Evolutionary conservation across 2,329 filamentous ascomycete species (phyloP), one percentile per base, ranked within the genome.

Genomic region (Colletotrichum lindemuthianum): DNA sequence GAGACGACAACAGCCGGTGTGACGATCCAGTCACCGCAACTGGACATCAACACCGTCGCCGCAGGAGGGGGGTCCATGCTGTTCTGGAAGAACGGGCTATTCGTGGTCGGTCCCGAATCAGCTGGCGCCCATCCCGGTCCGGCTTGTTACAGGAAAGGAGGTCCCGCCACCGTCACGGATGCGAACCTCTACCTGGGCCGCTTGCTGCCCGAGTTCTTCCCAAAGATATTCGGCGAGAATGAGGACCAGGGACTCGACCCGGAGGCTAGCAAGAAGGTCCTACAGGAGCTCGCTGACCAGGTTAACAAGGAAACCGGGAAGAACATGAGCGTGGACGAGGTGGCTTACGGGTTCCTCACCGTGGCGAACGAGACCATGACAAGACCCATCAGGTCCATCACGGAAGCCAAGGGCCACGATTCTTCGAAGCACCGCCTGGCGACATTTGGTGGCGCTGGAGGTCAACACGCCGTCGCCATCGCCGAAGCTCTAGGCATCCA

Each of bases 1-100:
- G 94, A 97, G 77, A 97, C 93, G 0, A 97, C 92, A 0, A 97
- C 93, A 1, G 94, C 94, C 0, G 94, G 94, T n/a, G 92, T 97
- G 1, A 95, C 93, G 0, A 96, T 97, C 34, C 93, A 97, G 72
- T 94, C 92, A 1, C 94, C 94, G 0, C 93, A 97, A 72, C 84
- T 97, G 0, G 93, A 97, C 72, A 97, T 97, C 79, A 97, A 97
- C 76, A 97, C 94, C 0, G 94, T 97, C 1, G 94, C 94, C 6
- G 94, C 94, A 3, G 94, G 94, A 50, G 94, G 94, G 67, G 93
- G 93, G 7, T 95, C 91, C 1, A 84, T 90, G 36, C 82, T 97
- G 4, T 96, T 96, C 77, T 97, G 92, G 85, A 88, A 87, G 67
- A 97, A 97, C 68, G 93, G 94, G 1, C 81, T 97, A 0, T 97